These are phyloP conservation scores for Nemania abortiva DNA, from an alignment of 2,329 filamentous ascomycete genomes.

Conservation along the genomic window DNA sequence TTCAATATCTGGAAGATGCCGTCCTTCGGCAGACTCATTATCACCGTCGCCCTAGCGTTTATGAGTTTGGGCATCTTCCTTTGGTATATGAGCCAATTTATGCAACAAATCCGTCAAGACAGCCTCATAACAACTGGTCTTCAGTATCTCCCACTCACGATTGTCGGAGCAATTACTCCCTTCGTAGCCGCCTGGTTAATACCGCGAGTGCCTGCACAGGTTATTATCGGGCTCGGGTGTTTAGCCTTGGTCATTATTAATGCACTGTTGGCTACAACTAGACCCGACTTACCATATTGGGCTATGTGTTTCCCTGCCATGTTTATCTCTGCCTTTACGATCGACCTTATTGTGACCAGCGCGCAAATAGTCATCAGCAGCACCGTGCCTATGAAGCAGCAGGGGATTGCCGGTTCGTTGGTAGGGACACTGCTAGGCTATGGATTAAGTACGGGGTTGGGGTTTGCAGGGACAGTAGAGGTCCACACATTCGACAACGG, in stretches of 20 bases:
- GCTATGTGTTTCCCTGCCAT: slow-evolving; percentile 57
- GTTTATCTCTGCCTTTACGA: slow-evolving; percentile 54
- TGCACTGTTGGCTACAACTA: slow-evolving; percentile 57
- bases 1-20: slow-evolving; percentile 59
- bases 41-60: slow-evolving; percentile 51
- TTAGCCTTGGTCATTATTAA: slow-evolving; percentile 48
- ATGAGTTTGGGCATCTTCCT: slow-evolving; percentile 1
- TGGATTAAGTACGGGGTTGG: slow-evolving; percentile 57
- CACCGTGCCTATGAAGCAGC: slow-evolving; percentile 59
- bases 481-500: slow-evolving; percentile 31
- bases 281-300: slow-evolving; percentile 60
- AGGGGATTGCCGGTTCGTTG: slow-evolving; percentile 64
- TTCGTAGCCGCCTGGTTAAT: slow-evolving; percentile 61
- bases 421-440: slow-evolving; percentile 61
- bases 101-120: not conserved
- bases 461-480: slow-evolving; percentile 57
- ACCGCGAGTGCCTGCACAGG: slow-evolving; percentile 60
- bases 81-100: not conserved
- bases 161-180: slow-evolving; percentile 49
- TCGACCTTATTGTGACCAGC: slow-evolving; percentile 63
- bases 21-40: slow-evolving; percentile 57
- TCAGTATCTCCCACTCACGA: not conserved
- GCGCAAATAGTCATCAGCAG: slow-evolving; percentile 67
- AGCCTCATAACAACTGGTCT: not conserved
- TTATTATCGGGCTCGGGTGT: slow-evolving; percentile 60